Evolutionary conservation across 805 yeast species (phyloP), one percentile per base, ranked within the genome.

Genomic region (Hanseniaspora valbyensis): DNA sequence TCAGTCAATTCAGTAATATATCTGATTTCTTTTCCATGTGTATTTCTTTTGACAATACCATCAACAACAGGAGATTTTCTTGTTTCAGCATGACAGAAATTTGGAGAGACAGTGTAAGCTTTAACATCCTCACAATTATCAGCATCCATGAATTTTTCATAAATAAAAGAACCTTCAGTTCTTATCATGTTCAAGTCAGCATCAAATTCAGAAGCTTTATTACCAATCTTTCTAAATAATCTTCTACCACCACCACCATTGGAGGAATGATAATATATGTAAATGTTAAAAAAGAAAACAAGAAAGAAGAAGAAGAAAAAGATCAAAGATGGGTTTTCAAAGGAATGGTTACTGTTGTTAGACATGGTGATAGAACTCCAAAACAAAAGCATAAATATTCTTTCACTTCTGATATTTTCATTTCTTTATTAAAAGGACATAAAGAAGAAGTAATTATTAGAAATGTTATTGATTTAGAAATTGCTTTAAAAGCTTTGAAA

Each of bases 31-130:
- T 92, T 92, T 42, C 99, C 99, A 60, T 89, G 95, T 1, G 97
- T 89, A 62, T 92, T 92, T 64, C 99, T 77, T 61, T 96, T 76
- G 24, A 92, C 99, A 52, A 92, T 85, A 42, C 99, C 99, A 68
- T 92, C 99, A n/a, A 92, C 98, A 2, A 92, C 98, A 0, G 99
- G 99, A 0, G 96, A 87, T 65, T 92, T 92, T 61, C 99, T 76
- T 1, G 99, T 92, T 63, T 92, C 99, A 0, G 98, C 99, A 65
- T 92, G 99, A 63, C 98, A 92, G 61, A 76, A 92, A 18, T 70
- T 70, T 2, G 82, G 78, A 1, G 98, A 97, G 3, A 92, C 97
- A 1, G 99, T 92, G 65, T 92, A 92, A 0, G 97, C 97, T 67
- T 92, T 92, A 55, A 92, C 99, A 66, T 92, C 99, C 68, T 92